phyloP scores from a whole-genome alignment of 805 yeast genomes.

The Lipomyces spencermartinsiae region DNA sequence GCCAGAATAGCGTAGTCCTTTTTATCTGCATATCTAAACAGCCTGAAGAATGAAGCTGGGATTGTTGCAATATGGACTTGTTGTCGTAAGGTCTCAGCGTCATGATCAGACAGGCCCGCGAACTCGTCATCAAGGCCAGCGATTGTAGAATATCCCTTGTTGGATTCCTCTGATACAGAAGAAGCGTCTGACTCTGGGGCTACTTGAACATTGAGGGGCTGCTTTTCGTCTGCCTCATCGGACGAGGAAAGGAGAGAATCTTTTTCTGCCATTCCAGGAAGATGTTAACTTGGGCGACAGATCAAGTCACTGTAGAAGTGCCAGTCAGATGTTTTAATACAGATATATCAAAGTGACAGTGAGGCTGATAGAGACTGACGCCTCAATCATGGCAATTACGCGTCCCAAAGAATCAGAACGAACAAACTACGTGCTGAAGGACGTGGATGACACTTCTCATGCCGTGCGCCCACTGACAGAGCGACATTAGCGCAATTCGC shows the following conservation, averaged over 20 bases:
- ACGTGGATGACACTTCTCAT: too few relatives aligned
- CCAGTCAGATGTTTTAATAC: too few relatives aligned
- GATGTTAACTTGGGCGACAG: not conserved
- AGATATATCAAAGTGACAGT: too few relatives aligned
- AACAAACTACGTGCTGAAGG: too few relatives aligned
- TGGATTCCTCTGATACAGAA: constrained; percentile 2
- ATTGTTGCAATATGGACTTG: constrained; percentile 43
- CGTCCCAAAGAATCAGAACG: too few relatives aligned
- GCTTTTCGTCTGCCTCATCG: constrained; percentile 17
- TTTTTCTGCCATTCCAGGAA: not conserved
- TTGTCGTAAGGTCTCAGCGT: constrained; percentile 45
- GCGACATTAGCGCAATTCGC: too few relatives aligned
- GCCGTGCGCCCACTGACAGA: too few relatives aligned
- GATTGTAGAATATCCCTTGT: constrained; percentile 20
- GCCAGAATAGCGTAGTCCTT: constrained; percentile 31
- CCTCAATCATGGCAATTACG: too few relatives aligned
- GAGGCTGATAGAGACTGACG: too few relatives aligned
- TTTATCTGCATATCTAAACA: constrained; percentile 48
- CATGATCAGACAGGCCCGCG: constrained; percentile 42
- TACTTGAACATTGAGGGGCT: constrained; percentile 18
- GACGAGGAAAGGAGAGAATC: constrained; percentile 5
- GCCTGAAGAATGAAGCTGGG: constrained; percentile 42
- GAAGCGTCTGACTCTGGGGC: constrained; percentile 5
- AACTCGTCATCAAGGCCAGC: constrained; percentile 40
- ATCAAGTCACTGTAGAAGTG: not conserved